Evolutionary conservation across 2,329 filamentous ascomycete species (phyloP), one percentile per base, ranked within the genome.

Genomic region (Hymenotorrendiella dingleyae): DNA sequence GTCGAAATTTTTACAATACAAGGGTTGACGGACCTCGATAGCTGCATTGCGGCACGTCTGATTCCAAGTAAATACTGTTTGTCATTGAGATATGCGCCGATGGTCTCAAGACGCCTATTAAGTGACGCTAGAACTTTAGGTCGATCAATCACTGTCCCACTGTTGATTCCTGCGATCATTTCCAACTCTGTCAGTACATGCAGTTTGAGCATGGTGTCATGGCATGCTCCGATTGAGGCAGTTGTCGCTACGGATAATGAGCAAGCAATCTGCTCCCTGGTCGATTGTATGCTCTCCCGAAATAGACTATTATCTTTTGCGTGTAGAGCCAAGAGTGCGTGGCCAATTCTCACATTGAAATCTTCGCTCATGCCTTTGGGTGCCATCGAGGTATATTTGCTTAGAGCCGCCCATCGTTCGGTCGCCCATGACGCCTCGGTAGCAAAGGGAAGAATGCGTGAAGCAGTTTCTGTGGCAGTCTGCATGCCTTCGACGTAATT

Each of bases 41-140:
- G 63, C 53, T 90, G 80, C 87, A 98, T 95, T 1, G 84, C 79
- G 19, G 93, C 91, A 53, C 93, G 77, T 43, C 90, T 80, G 29
- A 97, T 74, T 1, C 89, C 86, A 21, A 99, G 71, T 8, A 98
- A 67, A 60, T 94, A 97, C 60, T 96, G 91, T 62, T 98, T 98
- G 61, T 98, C 90, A 40, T 82, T 79, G 27, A 90, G 82, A 56
- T 93, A 95, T 1, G 89, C 86, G 1, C 94, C 93, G 2, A 98
- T 70, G 1, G 94, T 75, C 53, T 90, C 86, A n/a, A 98, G 68
- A n/a, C 93, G 81, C 34, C 84, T 79, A 47, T 84, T 74, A 4
- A 96, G 62, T 17, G 73, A 72, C 38, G 73, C 69, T 6, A 84
- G 61, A 36, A 66, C 64, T 30, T 64, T 63, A 40, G 71, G 56